A percentile compares a stretch with the other conserved stretches of the same genome.
phyloP scores from a whole-genome alignment of 768 basidiomycete genomes.

The Tulasnella sp. region DNA sequence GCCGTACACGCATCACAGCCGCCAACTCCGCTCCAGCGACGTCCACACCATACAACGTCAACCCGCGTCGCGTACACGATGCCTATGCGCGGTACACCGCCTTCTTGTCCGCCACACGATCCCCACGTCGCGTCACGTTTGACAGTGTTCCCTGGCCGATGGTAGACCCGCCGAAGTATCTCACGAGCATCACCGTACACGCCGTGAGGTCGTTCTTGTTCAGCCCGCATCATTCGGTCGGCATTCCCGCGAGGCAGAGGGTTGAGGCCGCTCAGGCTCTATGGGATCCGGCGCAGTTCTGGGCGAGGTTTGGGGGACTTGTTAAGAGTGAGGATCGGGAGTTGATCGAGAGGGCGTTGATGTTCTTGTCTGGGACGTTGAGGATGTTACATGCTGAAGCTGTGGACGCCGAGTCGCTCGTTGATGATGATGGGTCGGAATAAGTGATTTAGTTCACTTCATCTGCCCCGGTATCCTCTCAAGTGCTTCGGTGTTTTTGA shows the following conservation, averaged over 20 bases:
- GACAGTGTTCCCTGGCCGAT: background rate
- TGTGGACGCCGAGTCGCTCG: background rate
- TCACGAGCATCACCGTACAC: constrained; percentile 2
- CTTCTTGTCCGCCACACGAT: background rate
- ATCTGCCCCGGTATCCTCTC: no score
- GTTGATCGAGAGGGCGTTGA: constrained; percentile 8
- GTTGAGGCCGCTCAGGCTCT: constrained; percentile 5
- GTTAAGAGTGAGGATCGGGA: constrained; percentile 5
- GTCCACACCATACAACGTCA: constrained; percentile 1
- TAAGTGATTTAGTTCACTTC: background rate
- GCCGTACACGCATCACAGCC: background rate
- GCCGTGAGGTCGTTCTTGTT: constrained; percentile 11
- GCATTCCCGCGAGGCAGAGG: background rate
- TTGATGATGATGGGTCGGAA: constrained; percentile 5
- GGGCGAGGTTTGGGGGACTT: background rate
- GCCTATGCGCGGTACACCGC: constrained; percentile 1
- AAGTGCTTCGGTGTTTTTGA: background rate
- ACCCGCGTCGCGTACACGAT: background rate
- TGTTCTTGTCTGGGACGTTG: constrained; percentile 12
- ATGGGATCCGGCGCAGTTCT: constrained; percentile 7
- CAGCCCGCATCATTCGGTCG: constrained; percentile 2
- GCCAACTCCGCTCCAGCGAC: background rate
- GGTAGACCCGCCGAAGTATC: constrained; percentile 9
- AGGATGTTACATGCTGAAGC: constrained; percentile 7
- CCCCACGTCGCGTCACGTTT: constrained; percentile 10